A percentile compares a stretch with the other conserved stretches of the same genome.
phyloP scores from a whole-genome alignment of 768 basidiomycete species.

The Pholiota conissans region DNA sequence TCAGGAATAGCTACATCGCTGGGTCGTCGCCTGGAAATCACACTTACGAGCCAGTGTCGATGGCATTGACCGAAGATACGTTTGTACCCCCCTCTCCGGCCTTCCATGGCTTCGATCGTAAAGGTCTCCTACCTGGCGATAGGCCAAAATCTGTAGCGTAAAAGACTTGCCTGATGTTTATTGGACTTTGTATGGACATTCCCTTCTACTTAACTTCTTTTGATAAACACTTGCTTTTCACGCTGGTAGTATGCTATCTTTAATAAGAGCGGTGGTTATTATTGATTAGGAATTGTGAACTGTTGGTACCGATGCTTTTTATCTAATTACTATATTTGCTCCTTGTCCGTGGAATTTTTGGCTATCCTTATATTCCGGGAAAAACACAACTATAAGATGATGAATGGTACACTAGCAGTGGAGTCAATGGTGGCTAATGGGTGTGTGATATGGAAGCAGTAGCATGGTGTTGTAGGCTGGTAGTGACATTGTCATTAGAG shows the following conservation, averaged over 20 bases:
- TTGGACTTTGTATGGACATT: constrained; percentile 17
- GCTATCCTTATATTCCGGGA: background rate
- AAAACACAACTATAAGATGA: background rate
- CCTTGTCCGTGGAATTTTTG: background rate
- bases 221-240: background rate
- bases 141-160: constrained; percentile 47
- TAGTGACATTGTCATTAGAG: too few species aligned
- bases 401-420: background rate
- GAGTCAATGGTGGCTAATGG: background rate
- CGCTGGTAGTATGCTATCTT: background rate
- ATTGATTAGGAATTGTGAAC: constrained; percentile 14
- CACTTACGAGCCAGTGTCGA: constrained; percentile 74
- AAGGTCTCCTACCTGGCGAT: constrained; percentile 32
- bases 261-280: constrained; percentile 14
- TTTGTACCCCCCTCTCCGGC: constrained; percentile 60
- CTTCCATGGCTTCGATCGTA: constrained; percentile 43
- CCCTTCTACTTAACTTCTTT: background rate
- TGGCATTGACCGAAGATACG: constrained; percentile 60
- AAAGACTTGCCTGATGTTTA: constrained; percentile 6
- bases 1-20: constrained; percentile 41
- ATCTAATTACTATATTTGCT: constrained; percentile 13
- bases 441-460: background rate
- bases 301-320: constrained; percentile 13
- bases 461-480: too few species aligned
- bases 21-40: constrained; percentile 33